Evolutionary conservation across 176 grass and related monocot genomes (phyloP).

Genomic region (Themeda triandra): DNA sequence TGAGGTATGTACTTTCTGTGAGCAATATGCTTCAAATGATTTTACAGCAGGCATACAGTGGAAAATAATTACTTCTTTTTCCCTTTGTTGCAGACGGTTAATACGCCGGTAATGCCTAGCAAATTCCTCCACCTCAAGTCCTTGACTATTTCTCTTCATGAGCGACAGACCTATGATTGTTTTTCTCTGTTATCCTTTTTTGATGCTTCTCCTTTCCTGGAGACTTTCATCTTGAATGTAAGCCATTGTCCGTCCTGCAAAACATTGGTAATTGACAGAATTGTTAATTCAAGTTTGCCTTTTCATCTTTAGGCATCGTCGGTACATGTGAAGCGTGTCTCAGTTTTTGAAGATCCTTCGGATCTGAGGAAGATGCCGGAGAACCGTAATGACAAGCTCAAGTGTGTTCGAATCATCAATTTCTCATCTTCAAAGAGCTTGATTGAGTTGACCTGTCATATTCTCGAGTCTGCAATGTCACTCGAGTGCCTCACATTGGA

Average conservation of each 20-base stretch:
- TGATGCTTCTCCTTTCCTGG: not conserved
- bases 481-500: not conserved
- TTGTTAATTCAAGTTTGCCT: not conserved
- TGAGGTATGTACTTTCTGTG: not conserved
- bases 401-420: not conserved
- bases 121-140: not conserved
- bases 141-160: not conserved
- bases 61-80: not conserved
- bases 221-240: not conserved
- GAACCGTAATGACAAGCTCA: not conserved
- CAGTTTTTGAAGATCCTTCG: not conserved
- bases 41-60: not conserved
- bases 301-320: not conserved
- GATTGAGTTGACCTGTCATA: not conserved
- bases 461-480: not conserved
- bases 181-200: not conserved
- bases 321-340: not conserved
- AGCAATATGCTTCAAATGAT: not conserved
- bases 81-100: not conserved
- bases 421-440: not conserved
- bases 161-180: not conserved
- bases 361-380: not conserved
- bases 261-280: not conserved
- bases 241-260: not conserved
- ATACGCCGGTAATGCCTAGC: not conserved